These are phyloP conservation scores for Pseudotsuga menziesii DNA, from an alignment of 75 land plant species.

Conservation along the genomic window DNA sequence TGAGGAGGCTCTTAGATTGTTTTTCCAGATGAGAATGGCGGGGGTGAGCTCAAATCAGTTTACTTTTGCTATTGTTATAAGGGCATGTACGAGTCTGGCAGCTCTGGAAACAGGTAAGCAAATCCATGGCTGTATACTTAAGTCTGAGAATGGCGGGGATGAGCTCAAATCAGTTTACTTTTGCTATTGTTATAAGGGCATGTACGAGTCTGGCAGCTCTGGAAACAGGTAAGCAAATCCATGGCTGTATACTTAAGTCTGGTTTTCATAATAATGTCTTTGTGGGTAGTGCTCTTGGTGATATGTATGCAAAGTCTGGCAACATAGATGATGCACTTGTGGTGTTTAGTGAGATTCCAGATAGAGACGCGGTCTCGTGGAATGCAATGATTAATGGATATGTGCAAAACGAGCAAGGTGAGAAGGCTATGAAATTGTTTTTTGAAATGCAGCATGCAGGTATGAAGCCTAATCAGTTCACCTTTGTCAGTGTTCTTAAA, in stretches of 20 bases:
- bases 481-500: slow-evolving; percentile 25
- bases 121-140: slow-evolving; percentile 25
- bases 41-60: slow-evolving; percentile 14
- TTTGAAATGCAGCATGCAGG: slow-evolving; percentile 15
- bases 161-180: slow-evolving; percentile 17
- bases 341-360: slow-evolving; percentile 18
- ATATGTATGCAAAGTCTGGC: slow-evolving; percentile 25
- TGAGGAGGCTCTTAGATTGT: neutral
- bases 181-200: slow-evolving; percentile 22
- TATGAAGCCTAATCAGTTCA: slow-evolving; percentile 13
- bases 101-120: slow-evolving; percentile 16
- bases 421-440: slow-evolving; percentile 21
- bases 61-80: slow-evolving; percentile 22
- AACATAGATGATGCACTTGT: slow-evolving; percentile 12
- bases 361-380: slow-evolving; percentile 30
- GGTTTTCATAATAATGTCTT: slow-evolving; percentile 23
- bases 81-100: slow-evolving; percentile 14
- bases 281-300: slow-evolving; percentile 26
- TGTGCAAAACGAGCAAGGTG: slow-evolving; percentile 20
- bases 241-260: slow-evolving; percentile 20
- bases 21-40: slow-evolving; percentile 1
- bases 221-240: slow-evolving; percentile 20
- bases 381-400: slow-evolving; percentile 43
- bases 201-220: slow-evolving; percentile 13
- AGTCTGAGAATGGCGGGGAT: slow-evolving; percentile 14